Base-by-base conservation (phyloP, 148 eudicot genomes). In the Rhododendron mucronatum region DNA sequence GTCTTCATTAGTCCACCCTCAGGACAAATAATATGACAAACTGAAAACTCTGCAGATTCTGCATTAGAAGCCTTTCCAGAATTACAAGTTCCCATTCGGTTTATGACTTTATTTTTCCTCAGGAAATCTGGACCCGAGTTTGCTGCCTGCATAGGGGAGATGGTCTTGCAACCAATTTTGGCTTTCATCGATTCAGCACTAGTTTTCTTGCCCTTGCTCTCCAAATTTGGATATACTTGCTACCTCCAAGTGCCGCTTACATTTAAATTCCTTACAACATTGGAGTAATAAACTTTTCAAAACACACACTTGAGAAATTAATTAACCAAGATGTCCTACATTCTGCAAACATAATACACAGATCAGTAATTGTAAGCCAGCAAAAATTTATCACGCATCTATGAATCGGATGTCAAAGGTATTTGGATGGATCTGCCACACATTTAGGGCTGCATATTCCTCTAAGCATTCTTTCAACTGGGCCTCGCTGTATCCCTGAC, bases 351-450 rank as follows among this genome's bases (percentile, higher is more conserved):
- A 84, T 7, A 75, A 53, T 18, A 18, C 39, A 57, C 23, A 5
- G 9, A 74, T 83, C 57, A 50, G 53, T 7, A 73, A 37, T 84
- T 37, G 73, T 57, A 73, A 48, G 82, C 33, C n/a, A 63, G 37
- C 51, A 83, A 65, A 48, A 37, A 45, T 20, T 44, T 48, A 73
- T 95, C 88, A 95, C 26, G 94, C 98, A 91, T 97, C 99, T 26
- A 97, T 97, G 84, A 97, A 97, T 23, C 96, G 90, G 85, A 97
- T 95, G 67, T 97, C 98, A 6, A 95, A 97, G 50, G 98, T 94
- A 87, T 91, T 91, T 65, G 99, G 99, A 92, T 97, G 98, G 86
- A 97, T 97, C 89, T 95, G 99, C 99, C 99, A 97, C 88, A 97
- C 99, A 59, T 97, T 97, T 78, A 97, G 85, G 78, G 98, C 98